phyloP scores from a whole-genome alignment of 768 basidiomycete genomes.

The Epithele typhae region DNA sequence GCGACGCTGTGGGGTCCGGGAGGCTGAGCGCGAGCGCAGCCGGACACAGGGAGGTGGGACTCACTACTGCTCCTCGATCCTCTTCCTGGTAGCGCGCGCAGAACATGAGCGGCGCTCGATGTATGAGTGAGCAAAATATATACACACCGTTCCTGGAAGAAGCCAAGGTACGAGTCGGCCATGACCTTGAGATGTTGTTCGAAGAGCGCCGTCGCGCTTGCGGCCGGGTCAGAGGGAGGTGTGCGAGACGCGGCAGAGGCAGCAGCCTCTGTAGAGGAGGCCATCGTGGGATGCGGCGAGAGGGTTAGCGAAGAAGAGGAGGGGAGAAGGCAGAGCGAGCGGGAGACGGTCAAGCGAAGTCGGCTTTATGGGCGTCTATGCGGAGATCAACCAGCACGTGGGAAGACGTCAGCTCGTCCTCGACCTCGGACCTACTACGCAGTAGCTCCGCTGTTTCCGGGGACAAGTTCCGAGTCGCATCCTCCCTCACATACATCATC shows the following conservation, averaged over 20 bases:
- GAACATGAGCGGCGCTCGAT: conserved; percentile 10
- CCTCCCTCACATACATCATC: no score
- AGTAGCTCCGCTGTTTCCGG: no score
- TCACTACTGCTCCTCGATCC: conserved; percentile 84
- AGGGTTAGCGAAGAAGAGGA: neutral
- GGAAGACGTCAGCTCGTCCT: conserved; percentile 7
- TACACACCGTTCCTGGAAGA: conserved; percentile 81
- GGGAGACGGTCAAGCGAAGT: neutral
- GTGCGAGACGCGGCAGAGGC: conserved; percentile 13
- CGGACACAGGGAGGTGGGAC: conserved; percentile 24
- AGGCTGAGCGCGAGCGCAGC: no score
- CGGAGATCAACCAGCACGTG: conserved; percentile 16
- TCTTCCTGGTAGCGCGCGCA: conserved; percentile 46
- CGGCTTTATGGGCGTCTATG: neutral
- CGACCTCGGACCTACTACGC: neutral
- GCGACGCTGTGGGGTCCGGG: conserved; percentile 65
- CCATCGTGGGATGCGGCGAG: conserved; percentile 14
- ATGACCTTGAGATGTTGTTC: conserved; percentile 67
- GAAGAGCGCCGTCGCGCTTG: conserved; percentile 57
- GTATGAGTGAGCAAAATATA: neutral
- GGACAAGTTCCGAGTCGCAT: no score
- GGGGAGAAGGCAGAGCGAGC: neutral
- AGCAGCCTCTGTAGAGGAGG: conserved; percentile 18
- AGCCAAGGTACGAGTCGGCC: conserved; percentile 72
- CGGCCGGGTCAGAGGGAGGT: conserved; percentile 13